phyloP scores from a whole-genome alignment of 192 early-diverging fungal species.

The Backusella luteola region DNA sequence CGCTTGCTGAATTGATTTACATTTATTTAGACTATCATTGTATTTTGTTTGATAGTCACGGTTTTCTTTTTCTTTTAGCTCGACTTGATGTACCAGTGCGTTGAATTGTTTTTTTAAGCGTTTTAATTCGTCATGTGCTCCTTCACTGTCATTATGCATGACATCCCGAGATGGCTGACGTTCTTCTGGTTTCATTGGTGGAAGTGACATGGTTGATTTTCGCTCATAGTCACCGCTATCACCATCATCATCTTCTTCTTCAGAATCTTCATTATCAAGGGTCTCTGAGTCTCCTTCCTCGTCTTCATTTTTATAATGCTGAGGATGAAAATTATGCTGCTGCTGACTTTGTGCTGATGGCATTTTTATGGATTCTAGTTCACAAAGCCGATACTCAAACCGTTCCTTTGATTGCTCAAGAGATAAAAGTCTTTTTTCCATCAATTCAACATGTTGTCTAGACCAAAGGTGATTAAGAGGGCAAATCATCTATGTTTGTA shows the following conservation, averaged over 20 bases:
- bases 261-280: background rate
- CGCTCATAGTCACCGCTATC: background rate
- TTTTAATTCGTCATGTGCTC: conserved; percentile 3
- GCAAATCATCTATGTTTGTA: background rate
- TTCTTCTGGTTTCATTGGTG: conserved; percentile 8
- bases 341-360: background rate
- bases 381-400: conserved; percentile 13
- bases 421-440: conserved; percentile 2
- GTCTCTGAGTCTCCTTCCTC: background rate
- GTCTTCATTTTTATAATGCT: background rate
- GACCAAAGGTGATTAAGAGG: conserved; percentile 8
- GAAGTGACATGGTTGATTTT: background rate
- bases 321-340: background rate
- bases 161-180: conserved; percentile 6
- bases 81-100: conserved; percentile 1
- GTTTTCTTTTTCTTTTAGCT: conserved; percentile 3
- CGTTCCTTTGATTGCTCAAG: conserved; percentile 1
- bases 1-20: background rate
- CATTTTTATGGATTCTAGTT: background rate
- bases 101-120: conserved; percentile 1
- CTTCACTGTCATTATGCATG: conserved; percentile 2
- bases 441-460: background rate
- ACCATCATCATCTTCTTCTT: background rate
- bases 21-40: background rate
- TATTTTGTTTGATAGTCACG: conserved; percentile 5